These are phyloP conservation scores for Diplodia intermedia DNA, from an alignment of 2,329 filamentous ascomycete species.

Conservation along the genomic window DNA sequence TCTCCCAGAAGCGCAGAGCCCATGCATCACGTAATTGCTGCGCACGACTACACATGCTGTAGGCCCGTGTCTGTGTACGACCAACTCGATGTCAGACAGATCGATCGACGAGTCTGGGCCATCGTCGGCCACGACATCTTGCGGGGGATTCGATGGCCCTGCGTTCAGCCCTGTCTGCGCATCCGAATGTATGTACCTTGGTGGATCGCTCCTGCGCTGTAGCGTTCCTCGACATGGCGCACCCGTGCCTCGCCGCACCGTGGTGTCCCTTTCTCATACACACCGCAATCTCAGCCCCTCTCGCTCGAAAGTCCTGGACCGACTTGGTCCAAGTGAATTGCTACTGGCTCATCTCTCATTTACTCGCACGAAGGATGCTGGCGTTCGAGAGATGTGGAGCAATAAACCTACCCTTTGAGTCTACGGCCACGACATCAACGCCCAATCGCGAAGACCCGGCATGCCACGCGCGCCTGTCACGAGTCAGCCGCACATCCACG, in stretches of 20 bases:
- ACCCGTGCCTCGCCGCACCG: background rate
- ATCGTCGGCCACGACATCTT: slow-evolving; percentile 21
- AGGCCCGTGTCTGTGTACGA: slow-evolving; percentile 8
- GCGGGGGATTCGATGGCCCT: slow-evolving; percentile 17
- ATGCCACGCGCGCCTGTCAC: slow-evolving; percentile 5
- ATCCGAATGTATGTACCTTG: slow-evolving; percentile 19
- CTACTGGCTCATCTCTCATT: background rate
- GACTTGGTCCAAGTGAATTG: background rate
- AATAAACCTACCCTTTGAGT: background rate
- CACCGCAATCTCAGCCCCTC: slow-evolving; percentile 15
- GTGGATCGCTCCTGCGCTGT: slow-evolving; percentile 9
- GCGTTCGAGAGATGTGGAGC: background rate
- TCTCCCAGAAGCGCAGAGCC: background rate
- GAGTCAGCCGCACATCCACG: slow-evolving; percentile 12
- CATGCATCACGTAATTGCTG: slow-evolving; percentile 22
- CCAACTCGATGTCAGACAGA: slow-evolving; percentile 22
- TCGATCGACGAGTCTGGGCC: slow-evolving; percentile 18
- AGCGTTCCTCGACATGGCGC: slow-evolving; percentile 17
- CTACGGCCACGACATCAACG: background rate
- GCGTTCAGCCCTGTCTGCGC: slow-evolving; percentile 23
- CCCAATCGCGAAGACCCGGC: slow-evolving; percentile 1
- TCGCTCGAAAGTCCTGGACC: background rate
- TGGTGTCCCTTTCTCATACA: slow-evolving; percentile 9
- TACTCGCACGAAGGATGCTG: background rate
- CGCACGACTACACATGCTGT: slow-evolving; percentile 11